These are phyloP conservation scores for Alternaria arbusti DNA, from an alignment of 2,329 filamentous ascomycete species.

Conservation along the genomic window DNA sequence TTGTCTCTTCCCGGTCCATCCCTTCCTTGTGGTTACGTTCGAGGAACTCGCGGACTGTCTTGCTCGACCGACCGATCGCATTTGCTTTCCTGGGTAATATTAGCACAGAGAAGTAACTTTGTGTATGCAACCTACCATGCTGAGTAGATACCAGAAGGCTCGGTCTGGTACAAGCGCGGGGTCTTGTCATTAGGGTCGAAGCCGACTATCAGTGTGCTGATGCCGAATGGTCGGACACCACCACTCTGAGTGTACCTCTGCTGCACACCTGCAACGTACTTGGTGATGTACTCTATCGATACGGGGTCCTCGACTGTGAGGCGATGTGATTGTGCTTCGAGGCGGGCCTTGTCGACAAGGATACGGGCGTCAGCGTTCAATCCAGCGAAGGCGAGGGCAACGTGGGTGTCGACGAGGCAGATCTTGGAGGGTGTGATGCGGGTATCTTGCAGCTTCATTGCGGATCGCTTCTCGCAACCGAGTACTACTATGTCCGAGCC, in stretches of 20 bases:
- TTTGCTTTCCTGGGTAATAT: conserved; percentile 84
- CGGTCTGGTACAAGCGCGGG: conserved; percentile 94
- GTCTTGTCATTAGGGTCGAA: conserved; percentile 92
- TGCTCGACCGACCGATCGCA: conserved; percentile 96
- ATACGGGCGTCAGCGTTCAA: conserved; percentile 98
- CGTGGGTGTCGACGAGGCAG: conserved; percentile 91
- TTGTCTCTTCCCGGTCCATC: conserved; percentile 95
- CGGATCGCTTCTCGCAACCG: conserved; percentile 97
- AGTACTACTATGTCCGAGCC: conserved; percentile 92
- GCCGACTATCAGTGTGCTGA: conserved; percentile 97
- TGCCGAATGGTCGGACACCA: conserved; percentile 97
- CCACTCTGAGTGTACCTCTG: conserved; percentile 99
- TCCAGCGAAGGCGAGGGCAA: conserved; percentile 95
- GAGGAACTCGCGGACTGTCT: conserved; percentile 97
- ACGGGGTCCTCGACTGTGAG: conserved; percentile 97
- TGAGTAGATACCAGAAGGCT: conserved; percentile 99
- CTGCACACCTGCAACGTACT: conserved; percentile 97
- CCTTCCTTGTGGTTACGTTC: conserved; percentile 98
- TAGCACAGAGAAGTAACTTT: conserved; percentile 3
- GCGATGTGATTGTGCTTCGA: conserved; percentile 97
- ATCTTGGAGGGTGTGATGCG: conserved; percentile 99
- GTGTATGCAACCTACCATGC: conserved; percentile 75
- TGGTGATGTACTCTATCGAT: conserved; percentile 98
- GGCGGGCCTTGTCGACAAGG: conserved; percentile 94
- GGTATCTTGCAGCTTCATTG: conserved; percentile 99